Conservation (phyloP, 1,139 yeast species). For the Taphrina communis region DNA sequence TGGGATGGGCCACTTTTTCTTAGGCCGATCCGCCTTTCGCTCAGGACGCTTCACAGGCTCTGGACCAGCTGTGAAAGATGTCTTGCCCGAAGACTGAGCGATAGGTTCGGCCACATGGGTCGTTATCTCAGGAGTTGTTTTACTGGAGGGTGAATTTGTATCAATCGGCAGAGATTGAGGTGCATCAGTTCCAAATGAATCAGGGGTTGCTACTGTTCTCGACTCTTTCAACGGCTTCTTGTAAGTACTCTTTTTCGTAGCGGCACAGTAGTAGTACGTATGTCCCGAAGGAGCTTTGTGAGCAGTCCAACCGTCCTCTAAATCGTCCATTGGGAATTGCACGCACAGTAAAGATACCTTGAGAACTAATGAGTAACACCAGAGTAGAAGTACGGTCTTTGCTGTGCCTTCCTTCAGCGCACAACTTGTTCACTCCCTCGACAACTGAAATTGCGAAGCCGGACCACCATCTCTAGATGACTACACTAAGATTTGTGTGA, state of each 20-base stretch:
- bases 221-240: constrained; percentile 46
- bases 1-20: constrained; percentile 35
- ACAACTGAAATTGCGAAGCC: no score
- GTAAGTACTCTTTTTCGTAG: constrained; percentile 50
- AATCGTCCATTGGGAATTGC: constrained; percentile 9
- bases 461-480: no score
- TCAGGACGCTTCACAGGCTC: neutral
- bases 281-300: constrained; percentile 52
- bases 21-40: constrained; percentile 38
- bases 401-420: no score
- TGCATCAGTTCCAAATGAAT: neutral
- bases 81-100: neutral
- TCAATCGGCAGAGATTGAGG: neutral
- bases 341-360: no score
- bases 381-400: no score
- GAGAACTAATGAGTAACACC: no score
- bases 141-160: neutral
- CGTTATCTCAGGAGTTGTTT: neutral
- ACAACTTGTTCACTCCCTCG: no score
- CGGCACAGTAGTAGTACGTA: constrained; percentile 49
- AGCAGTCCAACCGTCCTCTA: constrained; percentile 49
- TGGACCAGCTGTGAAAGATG: neutral
- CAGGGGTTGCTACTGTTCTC: neutral
- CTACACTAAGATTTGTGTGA: no score
- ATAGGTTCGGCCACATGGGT: neutral